Base-by-base conservation (phyloP, 257 asterid species). In the Nicotiana attenuata region DNA sequence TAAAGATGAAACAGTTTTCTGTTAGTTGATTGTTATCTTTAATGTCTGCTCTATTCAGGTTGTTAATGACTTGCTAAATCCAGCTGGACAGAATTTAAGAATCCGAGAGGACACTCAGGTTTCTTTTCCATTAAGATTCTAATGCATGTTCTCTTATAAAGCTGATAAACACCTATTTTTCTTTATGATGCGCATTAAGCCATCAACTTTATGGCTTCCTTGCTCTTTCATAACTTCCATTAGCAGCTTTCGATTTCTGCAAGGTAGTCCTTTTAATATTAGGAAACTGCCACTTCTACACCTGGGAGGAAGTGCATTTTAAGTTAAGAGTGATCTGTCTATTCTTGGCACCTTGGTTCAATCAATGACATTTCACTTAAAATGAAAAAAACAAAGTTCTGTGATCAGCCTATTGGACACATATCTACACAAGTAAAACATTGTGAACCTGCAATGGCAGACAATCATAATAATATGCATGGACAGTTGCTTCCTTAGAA, bases 81-180 rank as follows among this genome's bases (percentile, higher is more conserved):
- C 99, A 81, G 98, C 98, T 85, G 99, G 99, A 76, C 98, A 96
- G 85, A 96, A 96, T 89, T 84, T 96, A 88, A 90, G 98, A 88
- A 91, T 96, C 73, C 90, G 99, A 89, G 98, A 96, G 88, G 99
- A 96, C 29, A 65, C 93, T 50, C 99, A 96, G 98, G 99, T 96
- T 81, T 85, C 14, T 22, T 47, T 71, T 47, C 79, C 79, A 47
- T 73, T 73, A 47, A 73, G 15, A 73, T 73, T 47, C 22, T 73
- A 22, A 73, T 73, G 61, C 61, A 47, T 73, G 78, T 73, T 73
- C 41, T 47, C 15, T 7, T 73, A 73, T 31, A 73, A 3, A 47
- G 79, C 79, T 73, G 22, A 24, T 73, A 73, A 47, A 47, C 79
- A 73, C 24, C 79, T 73, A 45, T 19, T 24, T 73, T 73, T 73